Conservation (phyloP, 192 early-diverging fungal species). For the Haplosporangium gracile region DNA sequence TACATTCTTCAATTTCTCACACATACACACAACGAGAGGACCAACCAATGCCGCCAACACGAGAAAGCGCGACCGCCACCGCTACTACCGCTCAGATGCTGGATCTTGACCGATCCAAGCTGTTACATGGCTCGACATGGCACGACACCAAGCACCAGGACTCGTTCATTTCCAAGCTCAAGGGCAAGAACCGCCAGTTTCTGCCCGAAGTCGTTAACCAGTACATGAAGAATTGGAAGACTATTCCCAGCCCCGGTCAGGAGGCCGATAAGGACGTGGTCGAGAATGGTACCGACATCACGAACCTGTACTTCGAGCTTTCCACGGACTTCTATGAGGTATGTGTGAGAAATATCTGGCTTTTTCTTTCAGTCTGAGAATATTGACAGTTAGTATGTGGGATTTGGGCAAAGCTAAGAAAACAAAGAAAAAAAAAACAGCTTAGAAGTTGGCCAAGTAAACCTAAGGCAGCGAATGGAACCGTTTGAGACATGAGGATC, state of each 20-base stretch:
- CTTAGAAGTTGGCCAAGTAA: background rate
- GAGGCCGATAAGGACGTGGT: conserved; percentile 63
- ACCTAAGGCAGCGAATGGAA: background rate
- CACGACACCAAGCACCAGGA: conserved; percentile 20
- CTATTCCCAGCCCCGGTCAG: conserved; percentile 16
- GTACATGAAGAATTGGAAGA: conserved; percentile 26
- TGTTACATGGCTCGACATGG: conserved; percentile 30
- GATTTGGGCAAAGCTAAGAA: background rate
- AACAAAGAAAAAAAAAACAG: background rate
- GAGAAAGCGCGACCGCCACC: conserved; percentile 12
- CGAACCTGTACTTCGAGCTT: conserved; percentile 73
- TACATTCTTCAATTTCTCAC: background rate
- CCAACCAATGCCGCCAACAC: conserved; percentile 24
- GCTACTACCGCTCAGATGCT: background rate
- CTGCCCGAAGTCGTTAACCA: conserved; percentile 23
- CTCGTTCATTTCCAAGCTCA: conserved; percentile 35
- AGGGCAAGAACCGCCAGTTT: conserved; percentile 26
- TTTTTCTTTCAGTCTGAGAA: conserved; percentile 4
- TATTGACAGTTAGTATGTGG: background rate
- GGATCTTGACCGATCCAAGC: conserved; percentile 37
- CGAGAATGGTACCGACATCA: conserved; percentile 25
- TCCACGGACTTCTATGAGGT: conserved; percentile 72
- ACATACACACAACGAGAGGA: background rate
- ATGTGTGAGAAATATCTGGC: background rate
- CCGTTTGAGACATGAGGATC: conserved; percentile 3